phyloP scores from a whole-genome alignment of 108 stramenopile genomes.

The Skeletonema menzelii region DNA sequence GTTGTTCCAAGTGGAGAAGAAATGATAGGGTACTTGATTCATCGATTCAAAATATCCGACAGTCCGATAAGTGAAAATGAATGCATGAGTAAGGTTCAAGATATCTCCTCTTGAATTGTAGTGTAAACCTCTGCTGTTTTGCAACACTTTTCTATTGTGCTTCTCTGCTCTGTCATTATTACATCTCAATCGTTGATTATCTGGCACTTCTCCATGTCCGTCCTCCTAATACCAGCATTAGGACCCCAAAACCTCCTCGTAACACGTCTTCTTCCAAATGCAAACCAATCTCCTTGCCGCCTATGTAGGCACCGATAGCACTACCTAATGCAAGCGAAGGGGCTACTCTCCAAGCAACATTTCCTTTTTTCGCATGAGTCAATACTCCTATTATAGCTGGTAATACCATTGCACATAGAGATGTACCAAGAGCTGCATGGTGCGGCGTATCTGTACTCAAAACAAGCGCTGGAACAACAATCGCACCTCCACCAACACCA shows the following conservation, averaged over 20 bases:
- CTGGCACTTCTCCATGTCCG: constrained; percentile 45
- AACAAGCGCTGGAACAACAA: constrained; percentile 88
- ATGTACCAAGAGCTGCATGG: constrained; percentile 88
- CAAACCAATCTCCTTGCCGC: constrained; percentile 64
- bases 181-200: background rate
- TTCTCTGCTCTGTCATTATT: background rate
- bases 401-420: constrained; percentile 80
- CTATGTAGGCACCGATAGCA: constrained; percentile 78
- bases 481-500: constrained; percentile 91
- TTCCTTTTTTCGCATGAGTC: constrained; percentile 74
- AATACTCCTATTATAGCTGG: constrained; percentile 78
- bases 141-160: too few species aligned
- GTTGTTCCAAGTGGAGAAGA: constrained; percentile 25
- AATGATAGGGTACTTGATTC: constrained; percentile 32
- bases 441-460: constrained; percentile 77
- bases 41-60: constrained; percentile 19
- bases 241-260: constrained; percentile 69
- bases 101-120: background rate
- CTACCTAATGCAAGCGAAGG: constrained; percentile 78
- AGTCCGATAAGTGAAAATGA: constrained; percentile 1
- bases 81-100: background rate
- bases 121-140: background rate
- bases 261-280: constrained; percentile 67
- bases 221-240: constrained; percentile 72
- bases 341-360: constrained; percentile 76